Base-by-base conservation (phyloP, 176 grass and related monocot genomes). In the Carex myosuroides region DNA sequence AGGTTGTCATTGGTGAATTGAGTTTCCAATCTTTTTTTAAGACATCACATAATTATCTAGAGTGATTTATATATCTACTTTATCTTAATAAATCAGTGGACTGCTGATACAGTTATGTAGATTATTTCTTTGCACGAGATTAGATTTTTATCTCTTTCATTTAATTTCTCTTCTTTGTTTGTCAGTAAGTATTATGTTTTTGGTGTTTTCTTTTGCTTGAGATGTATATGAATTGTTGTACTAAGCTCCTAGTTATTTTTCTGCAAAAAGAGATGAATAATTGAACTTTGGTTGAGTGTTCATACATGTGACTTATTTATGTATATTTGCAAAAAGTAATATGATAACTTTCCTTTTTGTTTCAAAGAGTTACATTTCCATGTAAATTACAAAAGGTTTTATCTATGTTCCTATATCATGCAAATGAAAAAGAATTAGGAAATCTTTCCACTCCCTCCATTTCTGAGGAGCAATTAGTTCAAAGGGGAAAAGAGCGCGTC, bases 21-120 rank as follows among this genome's bases (percentile, higher is more conserved):
- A 54, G 72, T 53, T 76, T 76, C 12, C 41, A 13, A 70, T 55
- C 8, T 22, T 54, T 76, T 29, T 54, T 17, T 48, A 52, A 10
- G 70, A 74, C 52, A 53, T 74, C 70, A 74, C 20, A 74, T 21
- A 74, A 74, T 26, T 13, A 48, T 48, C 46, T 48, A 55, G 2
- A 16, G 72, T 30, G 46, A 30, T 55, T 16, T 30, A 9, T 76
- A 11, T 76, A 29, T 46, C 48, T 30, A 53, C 72, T 30, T 76
- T 54, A 76, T 76, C 12, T 76, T 9, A 55, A 76, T 54, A 76
- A 54, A 76, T 76, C 48, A 22, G 20, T 54, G 72, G 44, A 76
- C 72, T 26, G 59, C 46, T 14, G 9, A 17, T 76, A 24, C 48
- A 8, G 44, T 17, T 76, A 54, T 55, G 72, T 76, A 76, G 21